Conservation (phyloP, 2,329 filamentous ascomycete genomes). For the Alternaria infectoria region DNA sequence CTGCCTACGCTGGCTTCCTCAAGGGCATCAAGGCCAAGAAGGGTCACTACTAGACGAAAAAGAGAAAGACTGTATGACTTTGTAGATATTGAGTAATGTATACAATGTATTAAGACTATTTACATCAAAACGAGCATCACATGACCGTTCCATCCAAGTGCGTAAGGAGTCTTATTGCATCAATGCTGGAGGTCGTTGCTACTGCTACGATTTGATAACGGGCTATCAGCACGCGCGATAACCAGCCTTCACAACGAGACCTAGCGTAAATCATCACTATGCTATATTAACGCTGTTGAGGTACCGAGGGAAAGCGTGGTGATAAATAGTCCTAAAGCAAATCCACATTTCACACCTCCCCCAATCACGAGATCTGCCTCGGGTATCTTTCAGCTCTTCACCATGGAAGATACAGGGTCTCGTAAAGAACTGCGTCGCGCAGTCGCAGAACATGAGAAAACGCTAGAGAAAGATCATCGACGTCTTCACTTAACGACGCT, state of each 20-base stretch:
- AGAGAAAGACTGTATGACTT: neutral
- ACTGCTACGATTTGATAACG: neutral
- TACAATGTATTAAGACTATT: neutral
- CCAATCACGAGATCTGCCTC: neutral
- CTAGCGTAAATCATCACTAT: neutral
- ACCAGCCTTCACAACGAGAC: neutral
- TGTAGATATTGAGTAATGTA: neutral
- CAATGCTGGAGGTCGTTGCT: neutral
- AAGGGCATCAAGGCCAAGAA: conserved; percentile 32
- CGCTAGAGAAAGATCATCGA: neutral
- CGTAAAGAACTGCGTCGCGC: neutral
- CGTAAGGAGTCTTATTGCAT: no score
- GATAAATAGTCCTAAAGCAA: neutral
- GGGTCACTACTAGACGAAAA: neutral
- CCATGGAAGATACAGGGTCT: neutral
- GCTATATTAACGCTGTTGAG: neutral
- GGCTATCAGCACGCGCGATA: neutral
- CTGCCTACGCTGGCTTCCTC: conserved; percentile 42
- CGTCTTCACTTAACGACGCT: neutral
- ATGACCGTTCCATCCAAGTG: neutral
- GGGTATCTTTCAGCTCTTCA: neutral
- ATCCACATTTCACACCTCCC: neutral
- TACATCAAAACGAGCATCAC: neutral
- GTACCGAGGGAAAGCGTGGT: neutral
- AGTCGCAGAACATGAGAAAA: neutral